Evolutionary conservation across 2,329 filamentous ascomycete species (phyloP).

Genomic region (Juglanconis juglandina): DNA sequence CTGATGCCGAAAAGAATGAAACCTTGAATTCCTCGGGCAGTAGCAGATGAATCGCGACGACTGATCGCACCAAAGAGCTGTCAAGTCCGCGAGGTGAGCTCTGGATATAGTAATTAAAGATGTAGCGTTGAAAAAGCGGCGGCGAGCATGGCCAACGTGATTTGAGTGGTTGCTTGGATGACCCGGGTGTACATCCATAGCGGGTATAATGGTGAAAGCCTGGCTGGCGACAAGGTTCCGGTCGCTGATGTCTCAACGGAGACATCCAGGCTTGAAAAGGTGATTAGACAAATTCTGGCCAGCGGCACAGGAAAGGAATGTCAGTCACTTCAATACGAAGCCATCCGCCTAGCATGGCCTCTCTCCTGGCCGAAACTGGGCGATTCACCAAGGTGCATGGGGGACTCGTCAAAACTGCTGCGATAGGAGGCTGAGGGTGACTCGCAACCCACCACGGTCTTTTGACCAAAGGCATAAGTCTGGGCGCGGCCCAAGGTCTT

Average conservation of each 20-base stretch:
- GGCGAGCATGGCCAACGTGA: constrained; percentile 2
- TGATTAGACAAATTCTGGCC: neutral
- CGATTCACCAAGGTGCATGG: constrained; percentile 41
- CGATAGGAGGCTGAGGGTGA: constrained; percentile 57
- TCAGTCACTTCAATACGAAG: constrained; percentile 51
- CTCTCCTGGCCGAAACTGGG: constrained; percentile 47
- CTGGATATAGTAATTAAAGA: constrained; percentile 16
- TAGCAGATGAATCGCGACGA: constrained; percentile 7
- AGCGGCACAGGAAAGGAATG: neutral
- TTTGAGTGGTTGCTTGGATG: constrained; percentile 7
- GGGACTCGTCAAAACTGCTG: constrained; percentile 37
- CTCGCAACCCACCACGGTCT: constrained; percentile 51
- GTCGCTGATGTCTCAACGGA: neutral
- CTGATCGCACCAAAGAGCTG: constrained; percentile 4
- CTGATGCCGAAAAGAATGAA: constrained; percentile 24
- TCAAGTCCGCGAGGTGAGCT: constrained; percentile 12
- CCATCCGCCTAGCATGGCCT: constrained; percentile 57
- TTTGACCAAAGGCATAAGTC: constrained; percentile 91
- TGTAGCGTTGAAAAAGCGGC: constrained; percentile 12
- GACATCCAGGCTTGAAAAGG: neutral
- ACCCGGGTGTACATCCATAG: neutral
- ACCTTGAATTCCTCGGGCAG: constrained; percentile 14
- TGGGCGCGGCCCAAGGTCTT: constrained; percentile 82
- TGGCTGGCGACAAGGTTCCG: neutral
- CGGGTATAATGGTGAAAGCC: constrained; percentile 3